Evolutionary conservation across 1,284 basidiomycete species (phyloP), one percentile per base, ranked within the genome.

Genomic region (Ceratobasidium theobromae): DNA sequence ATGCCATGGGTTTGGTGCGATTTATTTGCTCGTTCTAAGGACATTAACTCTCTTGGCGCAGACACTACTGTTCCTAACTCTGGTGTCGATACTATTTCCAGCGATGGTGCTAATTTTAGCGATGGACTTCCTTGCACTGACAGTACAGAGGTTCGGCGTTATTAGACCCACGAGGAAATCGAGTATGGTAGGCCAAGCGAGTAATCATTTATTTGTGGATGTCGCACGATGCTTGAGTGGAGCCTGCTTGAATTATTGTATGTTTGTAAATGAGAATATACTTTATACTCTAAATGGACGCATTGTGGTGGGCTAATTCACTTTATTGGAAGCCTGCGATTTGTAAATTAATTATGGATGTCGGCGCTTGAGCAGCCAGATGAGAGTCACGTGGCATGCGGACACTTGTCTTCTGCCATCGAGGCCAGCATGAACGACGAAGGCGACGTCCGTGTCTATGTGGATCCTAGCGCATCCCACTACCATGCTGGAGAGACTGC

Each of bases 401-500:
- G 6, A 9, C 4, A 4, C 48, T 51, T 51, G 48, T 51, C 18
- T 11, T 51, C 18, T 46, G 18, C 21, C 16, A 46, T 18, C 53
- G 18, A 40, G 12, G 21, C 25, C 49, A 33, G 23, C 25, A 49
- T 33, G 38, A 49, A 64, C 48, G 60, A 64, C 23, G 60, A 53
- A 14, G 60, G 60, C 49, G 60, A 64, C 30, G 49, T 64, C 12
- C 49, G 60, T 35, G 60, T 64, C n/a, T 35, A 12, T 14, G 60
- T 64, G 38, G 60, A 64, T 9, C 60, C 60, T 11, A 45, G 60
- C n/a, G 60, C 60, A 35, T 64, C 60, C 23, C 60, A 64, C 60
- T 52, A 64, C 14, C 60, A 64, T 45, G 60, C 60, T 43, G 60
- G 60, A 6, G 60, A 64, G 18, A 53, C 21, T 33, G 60, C 60